A percentile compares a stretch with the other conserved stretches of the same genome.
These are phyloP conservation scores for Iberis pinnata DNA, from an alignment of 345 rosid species.

Conservation along the genomic window DNA sequence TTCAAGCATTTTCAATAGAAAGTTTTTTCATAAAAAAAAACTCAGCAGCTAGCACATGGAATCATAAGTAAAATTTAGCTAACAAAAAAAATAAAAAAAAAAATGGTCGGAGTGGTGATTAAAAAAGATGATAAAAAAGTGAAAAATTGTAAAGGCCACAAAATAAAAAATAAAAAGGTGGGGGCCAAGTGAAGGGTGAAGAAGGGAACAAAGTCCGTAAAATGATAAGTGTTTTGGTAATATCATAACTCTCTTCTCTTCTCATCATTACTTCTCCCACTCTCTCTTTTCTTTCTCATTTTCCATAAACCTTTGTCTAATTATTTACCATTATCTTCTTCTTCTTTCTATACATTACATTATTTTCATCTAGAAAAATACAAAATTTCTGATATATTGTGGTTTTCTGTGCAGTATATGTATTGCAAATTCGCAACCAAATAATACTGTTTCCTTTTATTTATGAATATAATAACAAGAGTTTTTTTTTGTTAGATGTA, in stretches of 20 bases:
- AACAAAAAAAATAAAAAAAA: neutral
- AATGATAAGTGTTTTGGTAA: slow-evolving; percentile 39
- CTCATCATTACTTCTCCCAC: slow-evolving; percentile 64
- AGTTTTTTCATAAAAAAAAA: too few species aligned
- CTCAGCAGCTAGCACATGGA: neutral
- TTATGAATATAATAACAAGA: neutral
- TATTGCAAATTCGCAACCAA: neutral
- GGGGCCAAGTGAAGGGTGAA: slow-evolving; percentile 42
- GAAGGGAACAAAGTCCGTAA: slow-evolving; percentile 43
- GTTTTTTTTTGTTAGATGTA: too few species aligned
- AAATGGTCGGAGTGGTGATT: neutral
- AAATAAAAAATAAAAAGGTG: neutral
- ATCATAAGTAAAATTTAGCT: slow-evolving; percentile 14
- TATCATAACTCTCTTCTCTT: slow-evolving; percentile 33
- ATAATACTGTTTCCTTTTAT: neutral
- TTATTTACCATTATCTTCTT: neutral
- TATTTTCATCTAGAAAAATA: too few species aligned
- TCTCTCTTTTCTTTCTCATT: slow-evolving; percentile 6
- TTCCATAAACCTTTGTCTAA: slow-evolving; percentile 2
- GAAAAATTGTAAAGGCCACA: slow-evolving; percentile 4
- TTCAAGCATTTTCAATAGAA: too few species aligned
- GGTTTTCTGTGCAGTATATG: too few species aligned
- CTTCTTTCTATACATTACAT: neutral
- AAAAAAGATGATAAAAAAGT: neutral
- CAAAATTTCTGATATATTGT: neutral